Percentiles rank a stretch among this genome's conserved stretches.
phyloP scores from a whole-genome alignment of 176 grass and related monocot genomes.

The Lolium perenne region DNA sequence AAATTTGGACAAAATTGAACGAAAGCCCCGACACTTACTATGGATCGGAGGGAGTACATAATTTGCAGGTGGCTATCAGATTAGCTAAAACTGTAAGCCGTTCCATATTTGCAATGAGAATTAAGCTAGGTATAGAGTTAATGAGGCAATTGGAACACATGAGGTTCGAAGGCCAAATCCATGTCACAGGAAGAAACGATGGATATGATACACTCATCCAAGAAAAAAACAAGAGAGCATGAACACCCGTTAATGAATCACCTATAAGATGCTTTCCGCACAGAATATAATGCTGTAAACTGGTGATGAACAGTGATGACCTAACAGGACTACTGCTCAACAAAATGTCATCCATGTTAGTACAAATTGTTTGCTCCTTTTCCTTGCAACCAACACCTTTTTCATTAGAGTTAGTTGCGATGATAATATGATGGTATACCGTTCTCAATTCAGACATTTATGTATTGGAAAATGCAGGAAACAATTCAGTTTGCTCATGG shows the following conservation, averaged over 20 bases:
- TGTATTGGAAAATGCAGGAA: background rate
- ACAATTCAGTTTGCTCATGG: background rate
- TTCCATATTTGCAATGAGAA: slow-evolving; percentile 21
- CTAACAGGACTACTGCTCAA: slow-evolving; percentile 1
- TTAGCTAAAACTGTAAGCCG: background rate
- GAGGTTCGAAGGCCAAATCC: background rate
- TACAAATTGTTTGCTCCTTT: background rate
- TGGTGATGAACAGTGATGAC: background rate
- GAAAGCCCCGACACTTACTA: no score
- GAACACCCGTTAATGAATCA: background rate
- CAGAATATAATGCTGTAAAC: background rate
- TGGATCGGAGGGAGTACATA: background rate
- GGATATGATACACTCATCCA: background rate
- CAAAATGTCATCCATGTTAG: background rate
- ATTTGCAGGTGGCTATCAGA: slow-evolving; percentile 16
- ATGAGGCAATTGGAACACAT: background rate
- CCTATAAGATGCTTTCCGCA: slow-evolving; percentile 4
- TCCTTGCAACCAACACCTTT: background rate
- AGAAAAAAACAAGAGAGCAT: background rate
- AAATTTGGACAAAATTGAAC: no score
- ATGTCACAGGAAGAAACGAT: background rate
- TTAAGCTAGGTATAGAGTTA: slow-evolving; percentile 9
- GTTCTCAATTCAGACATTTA: background rate
- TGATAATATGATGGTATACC: slow-evolving; percentile 22
- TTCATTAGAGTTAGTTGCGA: slow-evolving; percentile 4